These are phyloP conservation scores for Candida rishiriensis DNA, from an alignment of 805 yeast species.

Conservation along the genomic window DNA sequence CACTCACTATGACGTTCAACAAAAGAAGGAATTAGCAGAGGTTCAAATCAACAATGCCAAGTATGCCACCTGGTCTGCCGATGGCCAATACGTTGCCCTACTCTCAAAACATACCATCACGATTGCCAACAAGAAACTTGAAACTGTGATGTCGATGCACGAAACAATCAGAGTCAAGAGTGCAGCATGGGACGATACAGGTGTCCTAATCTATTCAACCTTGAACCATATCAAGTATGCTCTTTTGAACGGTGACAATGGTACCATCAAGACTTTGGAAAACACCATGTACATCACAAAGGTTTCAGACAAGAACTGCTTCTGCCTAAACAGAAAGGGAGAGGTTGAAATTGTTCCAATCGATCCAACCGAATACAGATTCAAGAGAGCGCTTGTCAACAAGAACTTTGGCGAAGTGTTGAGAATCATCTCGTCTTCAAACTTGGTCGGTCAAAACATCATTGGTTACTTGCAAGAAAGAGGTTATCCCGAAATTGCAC, in stretches of 20 bases:
- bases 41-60: slow-evolving; percentile 73
- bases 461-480: slow-evolving; percentile 90
- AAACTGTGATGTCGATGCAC: slow-evolving; percentile 77
- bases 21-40: slow-evolving; percentile 71
- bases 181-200: slow-evolving; percentile 96
- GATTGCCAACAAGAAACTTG: slow-evolving; percentile 75
- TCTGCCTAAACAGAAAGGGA: slow-evolving; percentile 81
- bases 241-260: slow-evolving; percentile 88
- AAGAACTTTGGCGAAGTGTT: slow-evolving; percentile 89
- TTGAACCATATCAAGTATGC: slow-evolving; percentile 94
- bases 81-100: slow-evolving; percentile 82
- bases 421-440: slow-evolving; percentile 81
- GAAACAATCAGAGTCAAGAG: slow-evolving; percentile 96
- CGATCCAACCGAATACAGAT: slow-evolving; percentile 96
- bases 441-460: slow-evolving; percentile 94
- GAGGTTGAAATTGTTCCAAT: slow-evolving; percentile 72
- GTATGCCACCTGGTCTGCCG: slow-evolving; percentile 84
- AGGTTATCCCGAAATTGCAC: slow-evolving; percentile 96
- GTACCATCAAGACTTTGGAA: slow-evolving; percentile 88
- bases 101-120: slow-evolving; percentile 90
- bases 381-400: slow-evolving; percentile 87
- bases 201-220: slow-evolving; percentile 88
- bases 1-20: slow-evolving; percentile 86
- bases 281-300: slow-evolving; percentile 79
- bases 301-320: slow-evolving; percentile 66